phyloP scores from a whole-genome alignment of 768 basidiomycete species.

The Plicaturopsis crispa region DNA sequence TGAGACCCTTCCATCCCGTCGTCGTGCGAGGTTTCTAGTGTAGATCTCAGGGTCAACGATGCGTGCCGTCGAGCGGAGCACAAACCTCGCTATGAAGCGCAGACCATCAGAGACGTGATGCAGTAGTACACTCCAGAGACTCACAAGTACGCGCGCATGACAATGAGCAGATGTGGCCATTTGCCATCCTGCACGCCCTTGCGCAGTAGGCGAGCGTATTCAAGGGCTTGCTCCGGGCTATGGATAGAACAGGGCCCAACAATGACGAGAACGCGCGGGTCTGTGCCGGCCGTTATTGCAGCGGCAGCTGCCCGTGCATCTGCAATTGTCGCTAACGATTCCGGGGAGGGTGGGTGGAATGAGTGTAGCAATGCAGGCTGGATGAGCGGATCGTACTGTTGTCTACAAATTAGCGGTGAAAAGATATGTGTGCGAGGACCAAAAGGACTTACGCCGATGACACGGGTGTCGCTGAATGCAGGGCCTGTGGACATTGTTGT shows the following conservation, averaged over 20 bases:
- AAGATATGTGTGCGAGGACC: too few species aligned
- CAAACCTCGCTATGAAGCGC: conserved; percentile 25
- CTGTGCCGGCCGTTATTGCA: conserved; percentile 73
- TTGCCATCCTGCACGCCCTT: too few species aligned
- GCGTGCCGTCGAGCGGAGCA: too few species aligned
- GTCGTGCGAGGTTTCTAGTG: conserved; percentile 91
- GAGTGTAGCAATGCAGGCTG: conserved; percentile 88
- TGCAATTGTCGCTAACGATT: conserved; percentile 71
- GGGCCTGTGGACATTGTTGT: too few species aligned
- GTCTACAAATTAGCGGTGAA: conserved; percentile 11
- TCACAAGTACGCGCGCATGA: conserved; percentile 98
- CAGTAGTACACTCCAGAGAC: conserved; percentile 23
- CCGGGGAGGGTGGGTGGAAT: conserved; percentile 64
- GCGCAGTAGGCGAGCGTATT: conserved; percentile 71
- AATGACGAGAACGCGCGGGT: conserved; percentile 82
- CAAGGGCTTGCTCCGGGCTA: conserved; percentile 75
- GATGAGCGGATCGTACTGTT: conserved; percentile 91
- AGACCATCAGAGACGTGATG: conserved; percentile 5
- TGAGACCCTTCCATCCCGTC: conserved; percentile 95
- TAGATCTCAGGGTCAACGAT: conserved; percentile 8
- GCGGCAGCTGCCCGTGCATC: conserved; percentile 74
- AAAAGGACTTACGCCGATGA: too few species aligned
- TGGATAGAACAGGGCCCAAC: conserved; percentile 98
- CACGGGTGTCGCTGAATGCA: too few species aligned
- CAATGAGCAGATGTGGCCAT: conserved; percentile 72